Base-by-base conservation (phyloP, 1,284 basidiomycete species). In the Nidula niveotomentosa region DNA sequence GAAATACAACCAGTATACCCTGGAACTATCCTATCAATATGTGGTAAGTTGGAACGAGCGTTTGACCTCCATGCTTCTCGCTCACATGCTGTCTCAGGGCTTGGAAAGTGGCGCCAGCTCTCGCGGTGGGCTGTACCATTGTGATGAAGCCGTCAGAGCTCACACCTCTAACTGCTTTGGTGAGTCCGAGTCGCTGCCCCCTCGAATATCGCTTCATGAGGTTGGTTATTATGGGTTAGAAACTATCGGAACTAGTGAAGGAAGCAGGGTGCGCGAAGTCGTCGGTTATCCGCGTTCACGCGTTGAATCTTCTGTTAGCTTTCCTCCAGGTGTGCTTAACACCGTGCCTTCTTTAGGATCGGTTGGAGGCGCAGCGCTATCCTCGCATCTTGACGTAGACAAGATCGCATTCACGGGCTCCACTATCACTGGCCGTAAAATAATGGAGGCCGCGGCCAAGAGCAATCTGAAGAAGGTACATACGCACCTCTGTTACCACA, bases 111-210 rank as follows among this genome's bases (percentile, higher is more conserved):
- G 90, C 82, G 4, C 91, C 92, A 9, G 92, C 93, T 7, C 81
- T 96, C 53, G 93, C 93, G 3, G 85, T 85, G 1, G 94, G 94
- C 51, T 93, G 92, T 77, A 74, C 83, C 15, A 78, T 95, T 65
- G 80, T 96, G 58, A 72, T 96, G 61, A 95, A 96, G 78, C 89
- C 94, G 3, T 93, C 92, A n/a, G 94, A 96, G 71, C 83, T 93
- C 62, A 96, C 94, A 1, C 93, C 94, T 13, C 79, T 97, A 41
- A 87, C 90, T 10, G 90, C 91, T 30, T 30, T 30, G 30, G 30
- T 30, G 30, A 30, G 8, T 93, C 93, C 36, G 95, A 98, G 73
- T 75, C 30, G 30, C 6, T 30, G 30, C 4, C 30, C 30, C 30
- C 30, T 5, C 30, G 30, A 30, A 4, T 30, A 5, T 30, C 4